Evolutionary conservation across 176 grass and related monocot species (phyloP).

Genomic region (Pharus latifolius): DNA sequence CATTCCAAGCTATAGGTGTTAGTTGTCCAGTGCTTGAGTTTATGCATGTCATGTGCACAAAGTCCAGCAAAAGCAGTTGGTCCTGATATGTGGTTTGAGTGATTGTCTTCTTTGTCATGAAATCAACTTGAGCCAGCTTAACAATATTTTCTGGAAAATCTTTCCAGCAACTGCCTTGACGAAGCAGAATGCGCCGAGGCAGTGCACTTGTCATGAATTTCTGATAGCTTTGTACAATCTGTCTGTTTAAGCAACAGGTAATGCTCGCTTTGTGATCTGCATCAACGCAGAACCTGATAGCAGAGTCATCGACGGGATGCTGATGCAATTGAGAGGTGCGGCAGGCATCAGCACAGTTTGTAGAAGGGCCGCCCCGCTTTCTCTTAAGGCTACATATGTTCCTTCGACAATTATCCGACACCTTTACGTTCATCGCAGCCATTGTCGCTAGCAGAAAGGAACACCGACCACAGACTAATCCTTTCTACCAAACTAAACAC

Average conservation of each 20-base stretch:
- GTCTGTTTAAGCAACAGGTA: slow-evolving; percentile 31
- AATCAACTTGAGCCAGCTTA: slow-evolving; percentile 48
- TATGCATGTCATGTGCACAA: slow-evolving; percentile 68
- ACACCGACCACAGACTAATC: slow-evolving; percentile 41
- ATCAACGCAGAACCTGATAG: slow-evolving; percentile 29
- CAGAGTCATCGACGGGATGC: slow-evolving; percentile 10
- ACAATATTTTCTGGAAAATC: slow-evolving; percentile 66
- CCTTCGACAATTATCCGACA: slow-evolving; percentile 40
- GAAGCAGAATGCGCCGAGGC: slow-evolving; percentile 56
- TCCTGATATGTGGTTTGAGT: slow-evolving; percentile 43
- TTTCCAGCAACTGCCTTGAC: slow-evolving; percentile 64
- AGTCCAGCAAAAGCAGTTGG: slow-evolving; percentile 67
- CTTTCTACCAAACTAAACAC: slow-evolving; percentile 31
- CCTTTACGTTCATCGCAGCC: slow-evolving; percentile 64
- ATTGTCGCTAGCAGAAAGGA: slow-evolving; percentile 41
- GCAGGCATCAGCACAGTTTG: slow-evolving; percentile 10
- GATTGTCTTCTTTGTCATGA: slow-evolving; percentile 61
- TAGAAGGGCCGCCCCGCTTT: slow-evolving; percentile 32
- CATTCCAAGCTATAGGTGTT: slow-evolving; percentile 84
- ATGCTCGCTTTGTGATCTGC: slow-evolving; percentile 20
- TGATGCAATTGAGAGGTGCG: slow-evolving; percentile 12
- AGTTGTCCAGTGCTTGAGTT: slow-evolving; percentile 45
- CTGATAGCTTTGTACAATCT: slow-evolving; percentile 50
- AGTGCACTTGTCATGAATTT: slow-evolving; percentile 64
- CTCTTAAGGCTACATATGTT: slow-evolving; percentile 45